Evolutionary conservation across 116 monocot genomes (phyloP), one percentile per base, ranked within the genome.

Genomic region (Trichopus zeylanicus): DNA sequence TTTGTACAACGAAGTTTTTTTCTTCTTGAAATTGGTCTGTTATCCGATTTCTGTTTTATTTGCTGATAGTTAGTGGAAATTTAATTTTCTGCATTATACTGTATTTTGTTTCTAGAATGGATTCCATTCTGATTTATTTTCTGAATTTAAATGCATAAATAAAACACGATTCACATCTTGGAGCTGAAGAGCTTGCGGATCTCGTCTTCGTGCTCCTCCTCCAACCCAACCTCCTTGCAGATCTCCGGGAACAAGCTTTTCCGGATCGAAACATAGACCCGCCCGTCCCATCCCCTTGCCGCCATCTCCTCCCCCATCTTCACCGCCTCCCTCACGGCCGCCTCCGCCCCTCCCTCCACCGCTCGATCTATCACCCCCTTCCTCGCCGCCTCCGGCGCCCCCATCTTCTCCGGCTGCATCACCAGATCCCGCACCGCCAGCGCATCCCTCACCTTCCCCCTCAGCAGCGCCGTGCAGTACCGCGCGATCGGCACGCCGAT

Each of bases 251-350:
- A 78, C 53, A 57, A 49, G 15, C 65, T 70, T 64, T 49, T 86
- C 65, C 89, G 56, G 5, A 86, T 86, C 6, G 80, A 78, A 0
- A 73, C 70, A 31, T 94, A 94, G 22, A 86, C 70, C n/a, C 39
- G 53, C 22, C 78, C 81, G 28, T 78, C 47, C 89, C 94, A 94
- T 16, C 70, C 76, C 67, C 78, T 70, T 49, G 63, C 81, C 28
- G 78, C 76, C 5, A 94, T 67, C 65, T 82, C 71, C 78, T 94
- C 86, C 33, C 69, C 89, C 58, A 81, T 49, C 73, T 30, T 63
- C 38, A 86, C 9, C 51, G 94, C 94, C 27, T 73, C 83, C 51
- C 64, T 70, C 54, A 69, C 1, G 1, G 78, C 55, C 71, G 75
- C 81, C 53, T 54, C 75, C 10, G 70, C 56, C 7, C 57, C 24